A percentile compares a stretch with the other conserved stretches of the same genome.
Evolutionary conservation across 768 basidiomycete genomes (phyloP).

Genomic region (Podaxis carcinomalis): DNA sequence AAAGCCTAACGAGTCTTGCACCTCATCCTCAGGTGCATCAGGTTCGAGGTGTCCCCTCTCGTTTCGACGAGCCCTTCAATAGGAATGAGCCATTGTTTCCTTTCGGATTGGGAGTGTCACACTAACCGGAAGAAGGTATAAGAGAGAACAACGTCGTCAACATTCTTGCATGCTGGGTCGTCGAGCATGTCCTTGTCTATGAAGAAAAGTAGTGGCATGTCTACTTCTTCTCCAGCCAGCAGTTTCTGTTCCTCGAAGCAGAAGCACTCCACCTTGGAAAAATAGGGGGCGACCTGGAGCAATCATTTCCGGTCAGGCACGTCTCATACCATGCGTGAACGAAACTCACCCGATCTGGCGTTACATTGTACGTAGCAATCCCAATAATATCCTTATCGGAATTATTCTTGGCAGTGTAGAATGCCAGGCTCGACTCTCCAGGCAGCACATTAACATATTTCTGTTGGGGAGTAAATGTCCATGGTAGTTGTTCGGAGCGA

Average conservation of each 20-base stretch:
- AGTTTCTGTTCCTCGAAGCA: constrained; percentile 99
- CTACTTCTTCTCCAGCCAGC: constrained; percentile 92
- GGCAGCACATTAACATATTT: constrained; percentile 87
- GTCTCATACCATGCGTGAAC: neutral
- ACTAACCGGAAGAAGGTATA: constrained; percentile 96
- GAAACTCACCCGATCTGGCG: constrained; percentile 85
- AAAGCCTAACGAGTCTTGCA: constrained; percentile 81
- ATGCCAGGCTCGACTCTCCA: constrained; percentile 94
- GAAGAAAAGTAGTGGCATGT: constrained; percentile 98
- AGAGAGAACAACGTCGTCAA: constrained; percentile 89
- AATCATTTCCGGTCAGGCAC: neutral
- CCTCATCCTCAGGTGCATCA: constrained; percentile 75
- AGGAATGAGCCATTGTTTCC: neutral
- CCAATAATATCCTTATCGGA: constrained; percentile 89
- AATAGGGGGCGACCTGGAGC: constrained; percentile 89
- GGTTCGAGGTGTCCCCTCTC: constrained; percentile 83
- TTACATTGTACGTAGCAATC: constrained; percentile 98
- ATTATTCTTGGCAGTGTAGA: constrained; percentile 90
- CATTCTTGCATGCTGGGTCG: constrained; percentile 80
- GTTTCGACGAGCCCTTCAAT: constrained; percentile 77
- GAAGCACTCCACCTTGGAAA: constrained; percentile 99
- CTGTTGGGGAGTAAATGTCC: constrained; percentile 91
- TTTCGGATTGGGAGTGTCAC: neutral
- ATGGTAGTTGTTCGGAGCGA: constrained; percentile 82
- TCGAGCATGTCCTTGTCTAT: constrained; percentile 97